Evolutionary conservation across 768 basidiomycete species (phyloP).

Genomic region (Russula foetens): DNA sequence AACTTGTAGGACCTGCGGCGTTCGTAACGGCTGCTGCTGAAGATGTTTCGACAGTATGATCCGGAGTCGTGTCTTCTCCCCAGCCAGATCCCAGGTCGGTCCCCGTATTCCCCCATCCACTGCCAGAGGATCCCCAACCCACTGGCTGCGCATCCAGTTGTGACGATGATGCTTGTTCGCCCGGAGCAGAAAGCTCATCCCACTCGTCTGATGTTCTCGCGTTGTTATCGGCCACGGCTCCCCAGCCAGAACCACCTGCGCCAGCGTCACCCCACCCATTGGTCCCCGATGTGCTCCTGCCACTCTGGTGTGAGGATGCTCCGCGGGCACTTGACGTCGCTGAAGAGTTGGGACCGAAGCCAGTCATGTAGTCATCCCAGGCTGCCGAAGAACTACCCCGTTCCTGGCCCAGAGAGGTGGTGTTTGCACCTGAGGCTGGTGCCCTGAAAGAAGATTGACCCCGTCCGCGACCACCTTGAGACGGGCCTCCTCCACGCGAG

Average conservation of each 20-base stretch:
- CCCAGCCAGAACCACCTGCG: constrained; percentile 5
- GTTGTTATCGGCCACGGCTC: background rate
- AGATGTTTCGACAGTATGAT: background rate
- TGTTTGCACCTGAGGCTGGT: background rate
- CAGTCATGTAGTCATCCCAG: constrained; percentile 9
- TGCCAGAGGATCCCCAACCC: constrained; percentile 1
- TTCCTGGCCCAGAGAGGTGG: background rate
- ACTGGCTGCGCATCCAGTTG: background rate
- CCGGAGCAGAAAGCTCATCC: background rate
- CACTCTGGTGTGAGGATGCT: background rate
- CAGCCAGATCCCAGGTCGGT: background rate
- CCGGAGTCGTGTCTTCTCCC: background rate
- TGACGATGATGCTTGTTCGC: background rate
- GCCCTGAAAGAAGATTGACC: background rate
- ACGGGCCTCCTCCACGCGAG: background rate
- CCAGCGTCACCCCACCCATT: constrained; percentile 5
- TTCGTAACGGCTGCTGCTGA: background rate
- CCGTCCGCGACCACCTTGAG: background rate
- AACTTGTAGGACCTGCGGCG: background rate
- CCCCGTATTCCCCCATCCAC: background rate
- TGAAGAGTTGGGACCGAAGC: background rate
- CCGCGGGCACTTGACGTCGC: background rate
- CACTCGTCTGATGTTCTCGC: background rate
- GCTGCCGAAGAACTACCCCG: background rate
- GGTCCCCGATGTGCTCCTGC: background rate